A percentile compares a stretch with the other conserved stretches of the same genome.
phyloP scores from a whole-genome alignment of 768 basidiomycete genomes.

The Leucogyrophana mollusca region DNA sequence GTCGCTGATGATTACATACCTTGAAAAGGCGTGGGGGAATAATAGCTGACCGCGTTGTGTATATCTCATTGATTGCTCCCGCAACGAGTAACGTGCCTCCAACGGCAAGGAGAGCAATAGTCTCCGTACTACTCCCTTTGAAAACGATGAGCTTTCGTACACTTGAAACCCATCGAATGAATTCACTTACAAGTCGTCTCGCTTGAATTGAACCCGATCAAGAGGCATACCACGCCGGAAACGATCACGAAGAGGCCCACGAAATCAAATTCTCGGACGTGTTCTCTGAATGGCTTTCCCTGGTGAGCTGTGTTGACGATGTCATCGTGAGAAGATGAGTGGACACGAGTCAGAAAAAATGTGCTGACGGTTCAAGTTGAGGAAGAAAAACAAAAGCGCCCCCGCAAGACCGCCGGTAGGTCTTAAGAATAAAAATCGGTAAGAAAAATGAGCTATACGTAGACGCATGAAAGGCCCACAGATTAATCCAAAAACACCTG shows the following conservation, averaged over 20 bases:
- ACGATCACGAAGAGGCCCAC: conserved; percentile 35
- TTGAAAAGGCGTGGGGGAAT: conserved; percentile 40
- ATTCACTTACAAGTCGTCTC: conserved; percentile 29
- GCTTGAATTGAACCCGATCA: conserved; percentile 37
- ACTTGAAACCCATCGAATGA: not conserved
- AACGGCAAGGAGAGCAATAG: conserved; percentile 36
- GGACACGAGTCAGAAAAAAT: too few relatives aligned
- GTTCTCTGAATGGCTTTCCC: conserved; percentile 27
- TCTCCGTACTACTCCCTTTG: conserved; percentile 29
- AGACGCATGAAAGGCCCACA: conserved; percentile 17
- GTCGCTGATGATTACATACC: conserved; percentile 12
- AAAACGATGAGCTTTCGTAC: conserved; percentile 1
- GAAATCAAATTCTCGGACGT: conserved; percentile 38
- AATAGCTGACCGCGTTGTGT: conserved; percentile 33
- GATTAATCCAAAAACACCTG: conserved; percentile 37
- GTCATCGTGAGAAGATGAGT: too few relatives aligned
- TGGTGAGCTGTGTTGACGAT: conserved; percentile 24
- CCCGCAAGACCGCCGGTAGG: conserved; percentile 36
- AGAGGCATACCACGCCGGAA: conserved; percentile 33
- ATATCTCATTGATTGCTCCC: conserved; percentile 32
- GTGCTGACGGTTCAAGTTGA: conserved; percentile 28
- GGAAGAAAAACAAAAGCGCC: conserved; percentile 29
- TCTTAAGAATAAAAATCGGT: conserved; percentile 13
- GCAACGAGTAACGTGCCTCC: conserved; percentile 29
- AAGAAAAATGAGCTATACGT: not conserved